Evolutionary conservation across 768 basidiomycete genomes (phyloP), one percentile per base, ranked within the genome.

Genomic region (Trametes sanguinea): DNA sequence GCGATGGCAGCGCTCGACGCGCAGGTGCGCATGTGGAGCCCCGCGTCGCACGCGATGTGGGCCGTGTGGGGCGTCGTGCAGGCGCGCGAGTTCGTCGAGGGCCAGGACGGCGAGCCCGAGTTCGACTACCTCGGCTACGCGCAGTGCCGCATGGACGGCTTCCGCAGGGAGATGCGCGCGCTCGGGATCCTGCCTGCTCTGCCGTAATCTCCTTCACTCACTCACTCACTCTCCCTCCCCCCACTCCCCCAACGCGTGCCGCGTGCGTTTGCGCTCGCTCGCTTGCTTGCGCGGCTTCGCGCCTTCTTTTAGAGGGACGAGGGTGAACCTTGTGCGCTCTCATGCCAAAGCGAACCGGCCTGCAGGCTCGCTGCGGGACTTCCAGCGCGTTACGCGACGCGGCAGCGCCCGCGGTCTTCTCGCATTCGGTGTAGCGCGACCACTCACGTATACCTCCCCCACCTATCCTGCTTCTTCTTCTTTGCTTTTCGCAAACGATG

Each of bases 61-160:
- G 87, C 91, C 6, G 77, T 98, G 46, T 99, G 97, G 97, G 94
- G 92, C 7, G 80, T 98, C 65, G 86, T 98, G 4, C 94, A 96
- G 74, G 94, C 92, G 6, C 84, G 84, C 64, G 91, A 93, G 66
- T 84, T 88, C 66, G 64, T 93, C 6, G 83, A 88, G 67, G 81
- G 75, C 16, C 77, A 80, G 43, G 82, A 81, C 47, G 77, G 74
- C 40, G 81, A 85, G 66, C 83, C 83, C 14, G 96, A 95, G 66
- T 98, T 97, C 72, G 91, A 98, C 75, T 97, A 98, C 74, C 74
- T 98, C 63, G 80, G 81, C 10, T 98, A 97, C 72, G 87, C 95
- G 16, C 78, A 76, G 63, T 83, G 83, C 72, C 84, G 90, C 39
- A 83, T 90, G 80, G 74, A 80, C 14, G 78, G 77, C 9, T 92